phyloP scores from a whole-genome alignment of 352 stramenopile species.

The Halophytophthora polymorphica region DNA sequence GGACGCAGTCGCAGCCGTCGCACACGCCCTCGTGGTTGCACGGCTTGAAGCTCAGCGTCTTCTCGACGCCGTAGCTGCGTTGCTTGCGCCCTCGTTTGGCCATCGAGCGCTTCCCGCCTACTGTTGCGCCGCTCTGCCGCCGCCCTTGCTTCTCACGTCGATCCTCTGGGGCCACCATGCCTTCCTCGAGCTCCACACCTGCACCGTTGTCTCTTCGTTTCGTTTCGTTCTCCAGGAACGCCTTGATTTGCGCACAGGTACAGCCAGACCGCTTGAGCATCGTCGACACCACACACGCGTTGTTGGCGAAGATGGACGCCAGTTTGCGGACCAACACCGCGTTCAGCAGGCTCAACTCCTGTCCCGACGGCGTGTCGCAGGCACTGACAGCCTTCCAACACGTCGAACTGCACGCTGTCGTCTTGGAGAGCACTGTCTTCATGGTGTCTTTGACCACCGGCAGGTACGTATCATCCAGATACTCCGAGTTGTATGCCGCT shows the following conservation, averaged over 20 bases:
- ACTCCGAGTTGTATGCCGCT: slow-evolving; percentile 56
- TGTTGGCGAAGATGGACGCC: slow-evolving; percentile 29
- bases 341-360: slow-evolving; percentile 26
- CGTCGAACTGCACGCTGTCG: slow-evolving; percentile 24
- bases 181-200: slow-evolving; percentile 4
- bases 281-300: slow-evolving; percentile 42
- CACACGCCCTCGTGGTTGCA: slow-evolving; percentile 62
- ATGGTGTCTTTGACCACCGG: slow-evolving; percentile 25
- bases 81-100: slow-evolving; percentile 34
- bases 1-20: slow-evolving; percentile 52
- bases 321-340: slow-evolving; percentile 55
- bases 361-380: not conserved
- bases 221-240: slow-evolving; percentile 28
- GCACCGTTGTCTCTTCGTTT: slow-evolving; percentile 25
- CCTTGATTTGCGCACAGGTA: slow-evolving; percentile 28
- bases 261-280: slow-evolving; percentile 35
- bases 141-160: slow-evolving; percentile 1
- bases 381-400: slow-evolving; percentile 36
- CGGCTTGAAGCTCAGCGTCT: slow-evolving; percentile 53
- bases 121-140: no score
- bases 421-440: slow-evolving; percentile 19
- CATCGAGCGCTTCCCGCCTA: slow-evolving; percentile 11
- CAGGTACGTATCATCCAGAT: slow-evolving; percentile 64
- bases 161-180: slow-evolving; percentile 9
- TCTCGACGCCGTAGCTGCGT: slow-evolving; percentile 39